Conservation (phyloP, 805 yeast genomes). For the Kockiozyma suomiensis region DNA sequence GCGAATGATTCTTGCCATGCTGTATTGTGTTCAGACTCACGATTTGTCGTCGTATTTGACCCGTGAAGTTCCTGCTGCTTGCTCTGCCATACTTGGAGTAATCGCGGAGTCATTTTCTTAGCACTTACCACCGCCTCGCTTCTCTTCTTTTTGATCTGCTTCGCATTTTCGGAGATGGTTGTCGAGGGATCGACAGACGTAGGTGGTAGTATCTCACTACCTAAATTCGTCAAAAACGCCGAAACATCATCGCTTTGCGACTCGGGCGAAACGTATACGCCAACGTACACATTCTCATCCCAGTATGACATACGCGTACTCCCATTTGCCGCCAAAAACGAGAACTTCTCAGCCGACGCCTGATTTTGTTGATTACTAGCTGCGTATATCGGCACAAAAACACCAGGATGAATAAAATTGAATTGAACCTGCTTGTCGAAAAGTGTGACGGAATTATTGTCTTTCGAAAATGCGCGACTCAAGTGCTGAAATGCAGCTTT, state of each 20-base stretch:
- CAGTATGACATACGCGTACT: conserved; percentile 23
- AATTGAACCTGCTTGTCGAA: neutral
- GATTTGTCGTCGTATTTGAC: neutral
- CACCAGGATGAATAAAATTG: conserved; percentile 31
- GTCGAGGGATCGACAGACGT: too few relatives aligned
- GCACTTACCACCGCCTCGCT: neutral
- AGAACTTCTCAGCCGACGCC: neutral
- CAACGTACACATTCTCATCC: conserved; percentile 24
- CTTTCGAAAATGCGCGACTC: neutral
- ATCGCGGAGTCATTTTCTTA: conserved; percentile 31
- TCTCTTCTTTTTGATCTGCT: conserved; percentile 13
- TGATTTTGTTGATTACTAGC: neutral
- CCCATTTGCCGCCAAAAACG: conserved; percentile 25
- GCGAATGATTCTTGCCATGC: conserved; percentile 27
- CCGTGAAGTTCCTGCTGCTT: conserved; percentile 33
- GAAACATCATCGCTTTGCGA: conserved; percentile 16
- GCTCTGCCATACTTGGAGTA: conserved; percentile 31
- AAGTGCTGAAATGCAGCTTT: conserved; percentile 13
- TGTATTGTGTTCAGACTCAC: neutral
- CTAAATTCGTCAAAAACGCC: conserved; percentile 13
- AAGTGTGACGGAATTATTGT: neutral
- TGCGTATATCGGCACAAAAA: conserved; percentile 29
- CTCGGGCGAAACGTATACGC: conserved; percentile 14
- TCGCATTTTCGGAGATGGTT: too few relatives aligned
- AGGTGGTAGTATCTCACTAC: neutral